A percentile compares a stretch with the other conserved stretches of the same genome.
Conservation (phyloP, 768 basidiomycete genomes). For the Pleurotus pulmonarius region DNA sequence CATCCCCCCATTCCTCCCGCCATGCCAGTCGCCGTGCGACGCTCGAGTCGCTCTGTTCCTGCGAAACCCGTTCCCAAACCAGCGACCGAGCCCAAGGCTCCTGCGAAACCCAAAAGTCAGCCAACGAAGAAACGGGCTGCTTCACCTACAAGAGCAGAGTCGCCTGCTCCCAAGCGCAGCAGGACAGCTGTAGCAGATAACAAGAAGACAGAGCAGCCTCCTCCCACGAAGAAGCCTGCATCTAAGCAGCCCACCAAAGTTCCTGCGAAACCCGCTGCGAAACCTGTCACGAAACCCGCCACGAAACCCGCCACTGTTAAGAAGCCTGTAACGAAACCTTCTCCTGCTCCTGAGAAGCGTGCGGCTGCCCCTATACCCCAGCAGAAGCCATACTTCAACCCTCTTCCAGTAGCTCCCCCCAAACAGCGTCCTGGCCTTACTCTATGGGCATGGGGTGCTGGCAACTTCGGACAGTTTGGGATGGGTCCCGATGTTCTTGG, state of each 20-base stretch:
- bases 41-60: conserved; percentile 50
- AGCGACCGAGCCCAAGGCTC: conserved; percentile 23
- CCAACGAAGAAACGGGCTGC: conserved; percentile 46
- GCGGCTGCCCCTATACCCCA: conserved; percentile 33
- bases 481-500: conserved; percentile 73
- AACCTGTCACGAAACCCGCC: conserved; percentile 11
- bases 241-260: conserved; percentile 11
- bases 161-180: conserved; percentile 50
- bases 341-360: conserved; percentile 23
- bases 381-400: conserved; percentile 58
- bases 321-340: conserved; percentile 13
- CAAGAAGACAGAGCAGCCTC: conserved; percentile 40
- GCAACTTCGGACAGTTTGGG: conserved; percentile 95
- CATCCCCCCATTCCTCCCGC: neutral
- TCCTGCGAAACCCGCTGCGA: conserved; percentile 11
- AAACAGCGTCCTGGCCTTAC: conserved; percentile 62
- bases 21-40: conserved; percentile 15
- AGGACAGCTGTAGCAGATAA: conserved; percentile 25
- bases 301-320: conserved; percentile 12
- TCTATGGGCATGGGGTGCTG: conserved; percentile 86
- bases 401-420: conserved; percentile 55
- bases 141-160: conserved; percentile 39
- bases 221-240: conserved; percentile 21
- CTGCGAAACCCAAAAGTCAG: conserved; percentile 28
- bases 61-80: conserved; percentile 37